Evolutionary conservation across 75 land plant species (phyloP), one percentile per base, ranked within the genome.

Genomic region (Azolla pinnata): DNA sequence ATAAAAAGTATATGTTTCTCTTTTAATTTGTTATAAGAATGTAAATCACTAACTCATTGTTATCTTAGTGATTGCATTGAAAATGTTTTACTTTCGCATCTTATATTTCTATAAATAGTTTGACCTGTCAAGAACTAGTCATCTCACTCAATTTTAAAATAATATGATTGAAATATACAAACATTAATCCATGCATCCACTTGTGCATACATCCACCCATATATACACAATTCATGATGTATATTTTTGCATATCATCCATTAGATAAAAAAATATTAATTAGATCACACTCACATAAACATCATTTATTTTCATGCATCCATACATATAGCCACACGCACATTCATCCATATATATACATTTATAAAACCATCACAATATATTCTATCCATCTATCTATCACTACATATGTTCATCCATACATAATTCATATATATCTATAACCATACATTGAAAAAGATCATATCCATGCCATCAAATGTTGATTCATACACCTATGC

Each of bases 301-400:
- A 50, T 21, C 53, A 24, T n/a, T 8, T 24, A 51, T 51, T 18
- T 24, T 5, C 54, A 51, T 24, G n/a, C 54, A 51, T 51, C 16
- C 54, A 51, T 24, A 18, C 24, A 24, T 24, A 51, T 51, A 7
- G 8, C 16, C 54, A 51, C 18, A 51, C n/a, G 18, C 18, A 51
- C 54, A 51, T 51, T 5, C 54, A 51, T 24, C 9, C 54, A 51
- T 24, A 19, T 51, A 24, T n/a, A 51, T 24, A 51, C 42, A 38
- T 38, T 38, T 14, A 38, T 38, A 38, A 7, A 38, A 8, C 12
- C 14, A 14, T 14, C 7, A 8, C 7, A 38, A 38, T 38, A 14
- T 14, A 38, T 38, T 38, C 14, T 7, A 38, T 38, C 12, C 42
- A 38, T 38, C 12, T 14, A 50, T n/a, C 5, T 50, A 50, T 50